phyloP scores from a whole-genome alignment of 805 yeast genomes.

The Brettanomyces bruxellensis region DNA sequence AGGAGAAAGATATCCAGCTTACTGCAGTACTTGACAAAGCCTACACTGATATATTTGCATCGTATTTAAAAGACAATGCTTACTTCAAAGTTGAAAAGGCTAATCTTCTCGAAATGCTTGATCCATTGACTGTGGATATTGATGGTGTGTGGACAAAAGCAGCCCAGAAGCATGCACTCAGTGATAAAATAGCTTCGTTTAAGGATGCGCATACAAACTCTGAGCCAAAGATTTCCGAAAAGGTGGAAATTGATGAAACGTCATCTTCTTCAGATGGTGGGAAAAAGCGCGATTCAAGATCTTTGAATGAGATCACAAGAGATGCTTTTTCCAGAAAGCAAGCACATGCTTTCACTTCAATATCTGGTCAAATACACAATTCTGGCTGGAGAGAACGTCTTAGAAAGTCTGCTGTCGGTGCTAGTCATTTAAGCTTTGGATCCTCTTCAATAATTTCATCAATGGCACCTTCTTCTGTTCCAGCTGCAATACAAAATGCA shows the following conservation, averaged over 20 bases:
- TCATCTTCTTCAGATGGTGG: slow-evolving; percentile 2
- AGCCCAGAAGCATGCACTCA: slow-evolving; percentile 26
- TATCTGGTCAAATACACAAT: slow-evolving; percentile 41
- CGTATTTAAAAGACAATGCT: slow-evolving; percentile 53
- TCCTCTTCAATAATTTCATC: not conserved
- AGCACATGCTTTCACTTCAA: slow-evolving; percentile 17
- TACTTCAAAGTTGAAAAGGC: slow-evolving; percentile 69
- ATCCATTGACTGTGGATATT: slow-evolving; percentile 36
- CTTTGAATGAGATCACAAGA: slow-evolving; percentile 6
- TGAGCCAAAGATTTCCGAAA: not conserved
- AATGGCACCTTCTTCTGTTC: not conserved
- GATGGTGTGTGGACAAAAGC: slow-evolving; percentile 30
- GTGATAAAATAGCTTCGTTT: slow-evolving; percentile 18
- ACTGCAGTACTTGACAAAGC: slow-evolving; percentile 55
- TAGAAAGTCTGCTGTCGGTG: slow-evolving; percentile 5
- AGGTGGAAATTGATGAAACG: not conserved
- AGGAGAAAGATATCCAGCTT: slow-evolving; percentile 36
- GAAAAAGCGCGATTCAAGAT: slow-evolving; percentile 5
- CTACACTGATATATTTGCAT: slow-evolving; percentile 63
- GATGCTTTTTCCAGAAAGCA: slow-evolving; percentile 11
- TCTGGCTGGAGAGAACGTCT: slow-evolving; percentile 25
- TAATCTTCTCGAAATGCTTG: slow-evolving; percentile 48
- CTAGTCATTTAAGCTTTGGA: not conserved
- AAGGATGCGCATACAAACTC: slow-evolving; percentile 11
- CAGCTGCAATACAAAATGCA: not conserved